phyloP scores from a whole-genome alignment of 768 basidiomycete genomes.

The Tulasnella calospora region DNA sequence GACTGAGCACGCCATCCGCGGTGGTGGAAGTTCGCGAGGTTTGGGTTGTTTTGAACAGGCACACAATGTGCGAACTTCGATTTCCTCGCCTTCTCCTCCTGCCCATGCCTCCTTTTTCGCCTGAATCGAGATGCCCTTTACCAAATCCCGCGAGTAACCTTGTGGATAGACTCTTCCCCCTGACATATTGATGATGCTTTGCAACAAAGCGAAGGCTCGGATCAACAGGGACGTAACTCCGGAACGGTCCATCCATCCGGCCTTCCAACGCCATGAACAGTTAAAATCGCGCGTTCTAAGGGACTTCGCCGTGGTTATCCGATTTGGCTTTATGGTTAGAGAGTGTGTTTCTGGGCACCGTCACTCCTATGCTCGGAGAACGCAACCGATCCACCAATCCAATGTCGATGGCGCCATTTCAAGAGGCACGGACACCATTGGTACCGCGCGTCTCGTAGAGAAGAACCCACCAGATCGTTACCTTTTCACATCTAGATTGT shows the following conservation, averaged over 20 bases:
- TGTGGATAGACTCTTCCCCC: background rate
- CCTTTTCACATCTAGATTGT: background rate
- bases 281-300: background rate
- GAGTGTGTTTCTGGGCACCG: background rate
- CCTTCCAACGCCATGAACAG: background rate
- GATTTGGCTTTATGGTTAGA: background rate
- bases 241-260: background rate
- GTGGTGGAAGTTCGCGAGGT: background rate
- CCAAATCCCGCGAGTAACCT: background rate
- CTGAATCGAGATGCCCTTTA: conserved; percentile 1
- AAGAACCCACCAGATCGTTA: background rate
- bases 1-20: background rate
- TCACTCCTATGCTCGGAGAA: background rate
- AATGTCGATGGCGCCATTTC: conserved; percentile 2
- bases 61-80: conserved; percentile 1
- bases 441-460: background rate
- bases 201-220: background rate
- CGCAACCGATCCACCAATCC: conserved; percentile 8
- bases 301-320: background rate
- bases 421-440: background rate
- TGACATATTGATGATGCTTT: background rate
- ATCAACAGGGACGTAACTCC: background rate
- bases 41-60: conserved; percentile 3
- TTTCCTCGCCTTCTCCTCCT: background rate
- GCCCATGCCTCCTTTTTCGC: background rate